Evolutionary conservation across 306 rosid species (phyloP).

Genomic region (Trichosanthes truncata): DNA sequence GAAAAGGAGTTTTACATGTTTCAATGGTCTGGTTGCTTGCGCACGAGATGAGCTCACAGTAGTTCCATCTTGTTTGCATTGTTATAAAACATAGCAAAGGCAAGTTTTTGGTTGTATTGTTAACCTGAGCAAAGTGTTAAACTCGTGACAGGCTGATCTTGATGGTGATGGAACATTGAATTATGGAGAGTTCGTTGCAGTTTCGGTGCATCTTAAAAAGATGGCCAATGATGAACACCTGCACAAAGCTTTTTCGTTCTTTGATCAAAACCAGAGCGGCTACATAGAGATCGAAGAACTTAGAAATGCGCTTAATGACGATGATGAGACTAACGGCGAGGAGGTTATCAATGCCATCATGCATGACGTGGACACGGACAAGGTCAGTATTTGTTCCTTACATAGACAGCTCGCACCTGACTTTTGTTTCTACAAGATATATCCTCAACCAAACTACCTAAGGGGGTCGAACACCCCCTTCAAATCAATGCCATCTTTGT

Average conservation of each 20-base stretch:
- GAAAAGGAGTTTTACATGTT: background rate
- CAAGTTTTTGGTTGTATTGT: background rate
- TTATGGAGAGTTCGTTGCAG: slow-evolving; percentile 78
- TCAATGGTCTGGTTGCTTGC: background rate
- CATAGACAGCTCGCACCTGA: background rate
- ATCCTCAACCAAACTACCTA: background rate
- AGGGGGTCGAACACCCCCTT: background rate
- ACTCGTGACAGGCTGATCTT: slow-evolving; percentile 52
- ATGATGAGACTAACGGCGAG: slow-evolving; percentile 46
- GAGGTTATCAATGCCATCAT: slow-evolving; percentile 73
- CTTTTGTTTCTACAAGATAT: background rate
- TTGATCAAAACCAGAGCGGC: slow-evolving; percentile 55
- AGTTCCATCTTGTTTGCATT: background rate
- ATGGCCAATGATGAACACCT: slow-evolving; percentile 83
- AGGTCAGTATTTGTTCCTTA: slow-evolving; percentile 35
- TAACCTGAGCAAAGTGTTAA: background rate
- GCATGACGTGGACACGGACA: slow-evolving; percentile 85
- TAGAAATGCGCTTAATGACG: slow-evolving; percentile 51
- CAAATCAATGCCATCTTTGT: background rate
- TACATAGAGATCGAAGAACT: slow-evolving; percentile 79
- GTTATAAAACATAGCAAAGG: background rate
- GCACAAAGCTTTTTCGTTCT: slow-evolving; percentile 71
- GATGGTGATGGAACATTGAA: slow-evolving; percentile 74
- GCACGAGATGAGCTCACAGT: background rate
- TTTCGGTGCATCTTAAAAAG: slow-evolving; percentile 61